phyloP scores from a whole-genome alignment of 495 filamentous ascomycete genomes.

The Penicillium pulvis region DNA sequence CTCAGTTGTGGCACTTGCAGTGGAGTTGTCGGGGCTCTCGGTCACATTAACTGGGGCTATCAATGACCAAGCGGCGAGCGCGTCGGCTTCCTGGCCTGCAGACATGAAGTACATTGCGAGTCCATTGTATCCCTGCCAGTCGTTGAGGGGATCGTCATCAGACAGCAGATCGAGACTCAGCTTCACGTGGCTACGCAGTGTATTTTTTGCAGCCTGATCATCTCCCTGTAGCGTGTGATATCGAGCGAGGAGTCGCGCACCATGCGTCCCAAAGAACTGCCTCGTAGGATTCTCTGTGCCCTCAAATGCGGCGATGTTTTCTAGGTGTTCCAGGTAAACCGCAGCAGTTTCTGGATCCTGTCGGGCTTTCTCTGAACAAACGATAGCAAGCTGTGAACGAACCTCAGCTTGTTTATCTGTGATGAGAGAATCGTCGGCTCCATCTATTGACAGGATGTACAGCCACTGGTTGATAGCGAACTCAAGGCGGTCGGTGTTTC shows the following conservation, averaged over 20 bases:
- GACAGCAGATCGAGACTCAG: slow-evolving; percentile 42
- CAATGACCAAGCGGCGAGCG: slow-evolving; percentile 25
- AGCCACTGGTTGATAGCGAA: not conserved
- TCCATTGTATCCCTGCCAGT: slow-evolving; percentile 38
- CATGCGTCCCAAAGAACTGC: slow-evolving; percentile 3
- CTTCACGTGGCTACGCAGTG: slow-evolving; percentile 33
- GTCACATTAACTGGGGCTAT: slow-evolving; percentile 1
- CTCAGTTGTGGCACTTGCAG: not conserved
- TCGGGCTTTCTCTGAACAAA: not conserved
- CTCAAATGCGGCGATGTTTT: not conserved
- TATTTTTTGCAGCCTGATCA: slow-evolving; percentile 26
- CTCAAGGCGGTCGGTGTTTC: not conserved
- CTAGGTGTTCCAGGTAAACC: not conserved
- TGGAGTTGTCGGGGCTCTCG: not conserved
- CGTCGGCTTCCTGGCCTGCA: slow-evolving; percentile 16
- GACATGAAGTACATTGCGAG: slow-evolving; percentile 25
- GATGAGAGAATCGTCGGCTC: not conserved
- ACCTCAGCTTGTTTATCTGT: not conserved
- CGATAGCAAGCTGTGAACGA: not conserved
- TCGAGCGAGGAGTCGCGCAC: slow-evolving; percentile 21
- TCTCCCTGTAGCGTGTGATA: slow-evolving; percentile 33
- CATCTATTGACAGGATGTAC: not conserved
- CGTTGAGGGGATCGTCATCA: slow-evolving; percentile 45
- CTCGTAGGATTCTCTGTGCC: not conserved
- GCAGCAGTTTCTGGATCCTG: not conserved